Base-by-base conservation (phyloP, 306 rosid species). In the Prunus fruticosa region DNA sequence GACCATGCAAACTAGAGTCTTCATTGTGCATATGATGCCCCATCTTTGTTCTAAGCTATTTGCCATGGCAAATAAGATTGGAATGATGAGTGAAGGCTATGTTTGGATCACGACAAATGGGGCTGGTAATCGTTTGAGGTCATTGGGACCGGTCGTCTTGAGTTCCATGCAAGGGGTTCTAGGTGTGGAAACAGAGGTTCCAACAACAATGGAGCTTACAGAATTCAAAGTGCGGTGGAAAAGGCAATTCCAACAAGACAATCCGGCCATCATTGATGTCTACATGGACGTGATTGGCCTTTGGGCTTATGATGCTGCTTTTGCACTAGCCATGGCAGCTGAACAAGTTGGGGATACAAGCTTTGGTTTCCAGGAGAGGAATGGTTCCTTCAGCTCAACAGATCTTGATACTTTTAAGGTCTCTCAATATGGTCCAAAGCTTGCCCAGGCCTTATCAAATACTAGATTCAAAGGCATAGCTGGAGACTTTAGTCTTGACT, bases 261-360 rank as follows among this genome's bases (percentile, higher is more conserved):
- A 88, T 70, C 89, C 86, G 7, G 22, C 23, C 15, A 74, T 74
- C 28, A 41, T 47, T 10, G 64, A 84, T 34, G 47, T 23, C 3
- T 19, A 77, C 53, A 67, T 82, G 74, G 76, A 80, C 27, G 74
- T 47, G 45, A 74, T 53, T 38, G 87, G 89, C 1, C 30, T 84
- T 52, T 83, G 85, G 91, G 93, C 96, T 30, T 85, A 91, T 72
- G 96, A 91, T 72, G 73, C 96, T 41, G 53, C 78, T 67, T 82
- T 65, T 8, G 88, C 93, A 51, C 30, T 88, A 65, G 91, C 93
- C 19, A 76, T 56, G 80, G 86, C 93, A 28, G 43, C 84, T 27
- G 89, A 91, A 80, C 58, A 91, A 32, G 64, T 52, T 47, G 54
- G 46, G 2, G 54, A 11, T 16, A 27, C 12, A 54, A 47, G 15